phyloP scores from a whole-genome alignment of 352 stramenopile species.

The Pythium monospermum region DNA sequence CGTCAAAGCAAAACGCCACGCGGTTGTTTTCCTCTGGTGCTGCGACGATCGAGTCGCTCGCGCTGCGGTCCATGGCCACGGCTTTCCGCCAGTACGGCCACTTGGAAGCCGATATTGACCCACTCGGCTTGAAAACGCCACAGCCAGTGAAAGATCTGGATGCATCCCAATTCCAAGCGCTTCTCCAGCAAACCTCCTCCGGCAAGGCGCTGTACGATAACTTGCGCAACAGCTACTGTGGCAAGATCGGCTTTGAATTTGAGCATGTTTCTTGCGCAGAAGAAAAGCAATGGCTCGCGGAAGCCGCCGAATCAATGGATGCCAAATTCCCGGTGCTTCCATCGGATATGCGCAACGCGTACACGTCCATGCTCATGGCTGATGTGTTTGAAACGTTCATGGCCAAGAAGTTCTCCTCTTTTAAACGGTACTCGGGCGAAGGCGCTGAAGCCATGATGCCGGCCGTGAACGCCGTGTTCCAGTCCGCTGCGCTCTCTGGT shows the following conservation, averaged over 20 bases:
- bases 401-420: conserved; percentile 79
- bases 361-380: conserved; percentile 71
- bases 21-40: conserved; percentile 31
- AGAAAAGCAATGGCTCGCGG: conserved; percentile 69
- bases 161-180: conserved; percentile 39
- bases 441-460: conserved; percentile 79
- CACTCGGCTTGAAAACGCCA: conserved; percentile 38
- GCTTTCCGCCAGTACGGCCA: conserved; percentile 75
- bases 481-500: conserved; percentile 37
- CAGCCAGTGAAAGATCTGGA: conserved; percentile 32
- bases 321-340: conserved; percentile 45
- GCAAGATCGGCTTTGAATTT: conserved; percentile 81
- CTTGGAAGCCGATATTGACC: conserved; percentile 68
- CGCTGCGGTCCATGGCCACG: conserved; percentile 57
- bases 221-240: conserved; percentile 60
- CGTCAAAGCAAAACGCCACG: not conserved
- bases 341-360: conserved; percentile 69
- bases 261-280: conserved; percentile 52
- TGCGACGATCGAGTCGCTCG: conserved; percentile 55
- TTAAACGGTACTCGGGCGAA: conserved; percentile 87
- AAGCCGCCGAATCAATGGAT: conserved; percentile 42
- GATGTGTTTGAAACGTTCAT: conserved; percentile 86
- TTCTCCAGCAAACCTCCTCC: conserved; percentile 30
- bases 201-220: conserved; percentile 57
- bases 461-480: conserved; percentile 62